Conservation (phyloP, 2,329 filamentous ascomycete species). For the Pestalotiopsis sp. region DNA sequence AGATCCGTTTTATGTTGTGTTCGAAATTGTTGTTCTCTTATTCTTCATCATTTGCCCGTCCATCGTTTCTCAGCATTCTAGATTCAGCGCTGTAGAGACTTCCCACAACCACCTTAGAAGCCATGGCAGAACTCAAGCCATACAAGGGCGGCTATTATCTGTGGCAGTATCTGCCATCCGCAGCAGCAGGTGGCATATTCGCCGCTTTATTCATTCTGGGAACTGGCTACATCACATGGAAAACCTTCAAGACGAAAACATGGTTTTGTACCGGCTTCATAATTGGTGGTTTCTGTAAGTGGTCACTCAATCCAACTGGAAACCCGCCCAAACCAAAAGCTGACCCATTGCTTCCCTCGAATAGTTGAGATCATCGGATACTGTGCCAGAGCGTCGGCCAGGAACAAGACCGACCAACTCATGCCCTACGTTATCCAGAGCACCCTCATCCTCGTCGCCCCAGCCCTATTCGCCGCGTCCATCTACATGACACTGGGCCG, state of each 20-base stretch:
- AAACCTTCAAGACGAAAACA: constrained; percentile 44
- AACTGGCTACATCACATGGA: constrained; percentile 42
- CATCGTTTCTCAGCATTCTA: too few species aligned
- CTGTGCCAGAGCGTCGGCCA: background rate
- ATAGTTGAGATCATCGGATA: constrained; percentile 6
- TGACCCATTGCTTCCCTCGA: too few species aligned
- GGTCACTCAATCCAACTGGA: constrained; percentile 14
- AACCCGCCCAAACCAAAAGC: background rate
- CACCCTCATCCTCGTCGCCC: constrained; percentile 48
- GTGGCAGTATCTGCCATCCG: constrained; percentile 40
- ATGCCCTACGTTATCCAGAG: constrained; percentile 44
- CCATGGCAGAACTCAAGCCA: constrained; percentile 24
- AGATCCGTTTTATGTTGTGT: too few species aligned
- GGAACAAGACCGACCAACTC: constrained; percentile 30
- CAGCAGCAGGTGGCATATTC: constrained; percentile 47
- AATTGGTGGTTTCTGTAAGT: constrained; percentile 50
- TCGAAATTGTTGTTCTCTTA: too few species aligned
- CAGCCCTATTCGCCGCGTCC: constrained; percentile 50
- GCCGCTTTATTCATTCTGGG: constrained; percentile 41
- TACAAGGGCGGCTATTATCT: constrained; percentile 34
- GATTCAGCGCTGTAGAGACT: too few species aligned
- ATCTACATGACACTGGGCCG: constrained; percentile 54
- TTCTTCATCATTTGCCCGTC: too few species aligned
- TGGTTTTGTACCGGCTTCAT: constrained; percentile 55
- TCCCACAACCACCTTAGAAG: too few species aligned